Base-by-base conservation (phyloP, 169 alveolate genomes). In the Ichthyophthirius multifiliis region DNA sequence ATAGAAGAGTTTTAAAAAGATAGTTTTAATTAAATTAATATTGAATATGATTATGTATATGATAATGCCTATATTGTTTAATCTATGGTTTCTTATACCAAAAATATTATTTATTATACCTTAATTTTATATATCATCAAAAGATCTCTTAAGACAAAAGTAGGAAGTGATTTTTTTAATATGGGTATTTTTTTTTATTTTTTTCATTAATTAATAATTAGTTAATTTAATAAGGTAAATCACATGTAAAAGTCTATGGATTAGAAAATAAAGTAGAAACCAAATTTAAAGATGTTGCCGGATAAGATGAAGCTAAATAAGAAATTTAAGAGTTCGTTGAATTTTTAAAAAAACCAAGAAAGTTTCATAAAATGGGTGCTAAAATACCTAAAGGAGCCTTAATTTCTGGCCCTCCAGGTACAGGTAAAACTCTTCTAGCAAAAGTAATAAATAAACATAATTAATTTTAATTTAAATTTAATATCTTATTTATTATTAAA, bases 371-470 rank as follows among this genome's bases (percentile, higher is more conserved):
- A 34, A 90, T 97, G 75, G 99, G 99, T 1, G 99, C 99, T n/a
- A 95, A 97, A 82, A 89, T 97, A 44, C 99, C 99, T 35, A 96
- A 96, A 84, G 99, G 99, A 31, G 98, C 98, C 12, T 90, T 98
- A 23, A 89, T 67, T 20, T 67, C 41, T 41, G 77, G 77, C 1
- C 77, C 77, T 31, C 77, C 77, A 39, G 77, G 97, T 3, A 94
- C 97, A 10, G 97, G 97, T 10, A 94, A 94, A 80, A 94, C 96
- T 12, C 48, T 92, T 5, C 76, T 92, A 20, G 97, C 97, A 1
- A 91, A 91, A 67, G 99, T 99, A 23, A 98, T 96, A 23, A 98
- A 99, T 30, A 95, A 98, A 63, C 96, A 89, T 73, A 86, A 90
- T 43, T 78, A 83, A 2, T 18, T 45, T 10, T 37, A 64, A 30